Evolutionary conservation across 2,329 filamentous ascomycete genomes (phyloP).

Genomic region (Alternaria arbusti): DNA sequence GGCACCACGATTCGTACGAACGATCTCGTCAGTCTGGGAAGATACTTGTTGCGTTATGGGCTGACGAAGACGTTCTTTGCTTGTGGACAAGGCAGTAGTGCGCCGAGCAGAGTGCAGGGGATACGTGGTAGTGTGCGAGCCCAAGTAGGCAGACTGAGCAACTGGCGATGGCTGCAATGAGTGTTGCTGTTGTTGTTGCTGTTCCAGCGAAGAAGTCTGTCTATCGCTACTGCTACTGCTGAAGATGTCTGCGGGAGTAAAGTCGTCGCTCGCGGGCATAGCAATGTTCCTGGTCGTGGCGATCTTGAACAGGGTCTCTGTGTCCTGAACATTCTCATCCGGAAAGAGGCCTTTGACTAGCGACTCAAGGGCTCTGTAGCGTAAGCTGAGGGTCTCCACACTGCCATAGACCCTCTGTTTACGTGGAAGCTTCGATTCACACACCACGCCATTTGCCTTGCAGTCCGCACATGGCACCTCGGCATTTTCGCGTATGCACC

Average conservation of each 20-base stretch:
- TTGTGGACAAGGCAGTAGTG: slow-evolving; percentile 11
- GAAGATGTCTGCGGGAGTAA: slow-evolving; percentile 37
- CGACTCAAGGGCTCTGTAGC: slow-evolving; percentile 53
- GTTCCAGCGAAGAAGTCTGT: neutral
- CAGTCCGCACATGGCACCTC: slow-evolving; percentile 50
- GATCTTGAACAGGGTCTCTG: slow-evolving; percentile 50
- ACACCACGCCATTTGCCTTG: slow-evolving; percentile 47
- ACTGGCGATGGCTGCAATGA: slow-evolving; percentile 8
- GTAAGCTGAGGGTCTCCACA: slow-evolving; percentile 53
- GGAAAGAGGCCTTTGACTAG: slow-evolving; percentile 53
- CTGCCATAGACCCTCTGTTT: slow-evolving; percentile 56
- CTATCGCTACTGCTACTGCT: slow-evolving; percentile 10
- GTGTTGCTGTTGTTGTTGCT: slow-evolving; percentile 8
- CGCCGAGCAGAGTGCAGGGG: slow-evolving; percentile 10
- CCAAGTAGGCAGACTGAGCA: neutral
- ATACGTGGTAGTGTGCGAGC: neutral
- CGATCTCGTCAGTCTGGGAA: slow-evolving; percentile 20
- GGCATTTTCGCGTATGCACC: slow-evolving; percentile 36
- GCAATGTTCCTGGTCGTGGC: slow-evolving; percentile 47
- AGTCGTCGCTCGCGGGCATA: slow-evolving; percentile 45
- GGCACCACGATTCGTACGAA: slow-evolving; percentile 25
- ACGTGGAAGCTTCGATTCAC: slow-evolving; percentile 53
- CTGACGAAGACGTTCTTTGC: slow-evolving; percentile 12
- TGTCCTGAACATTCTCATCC: slow-evolving; percentile 47
- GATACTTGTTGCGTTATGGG: slow-evolving; percentile 18